phyloP scores from a whole-genome alignment of 106 monocot species.

The Allium cepa region DNA sequence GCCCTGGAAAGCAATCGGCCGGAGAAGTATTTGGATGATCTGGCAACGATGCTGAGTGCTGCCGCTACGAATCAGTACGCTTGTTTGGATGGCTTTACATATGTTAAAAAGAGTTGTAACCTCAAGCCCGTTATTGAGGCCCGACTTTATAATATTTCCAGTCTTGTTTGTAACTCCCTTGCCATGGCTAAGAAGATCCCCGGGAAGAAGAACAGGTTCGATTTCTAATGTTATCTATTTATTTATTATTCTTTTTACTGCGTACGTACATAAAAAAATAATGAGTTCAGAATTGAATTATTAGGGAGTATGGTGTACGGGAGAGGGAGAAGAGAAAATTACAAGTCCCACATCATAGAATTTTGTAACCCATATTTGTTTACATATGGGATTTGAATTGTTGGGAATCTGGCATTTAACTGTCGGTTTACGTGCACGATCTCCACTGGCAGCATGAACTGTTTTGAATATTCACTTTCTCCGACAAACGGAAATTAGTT shows the following conservation, averaged over 20 bases:
- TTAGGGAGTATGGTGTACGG: too few species aligned
- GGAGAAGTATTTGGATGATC: constrained; percentile 14
- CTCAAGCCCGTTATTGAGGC: constrained; percentile 24
- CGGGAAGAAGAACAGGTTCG: background rate
- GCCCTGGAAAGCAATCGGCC: constrained; percentile 19
- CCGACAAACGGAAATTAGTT: too few species aligned
- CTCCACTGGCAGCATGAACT: too few species aligned
- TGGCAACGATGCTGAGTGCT: constrained; percentile 65
- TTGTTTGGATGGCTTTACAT: constrained; percentile 73
- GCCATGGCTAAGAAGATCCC: constrained; percentile 63
- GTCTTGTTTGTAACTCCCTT: constrained; percentile 71
- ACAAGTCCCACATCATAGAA: background rate
- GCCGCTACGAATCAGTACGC: constrained; percentile 84
- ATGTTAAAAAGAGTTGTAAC: constrained; percentile 14
- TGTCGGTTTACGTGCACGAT: too few species aligned
- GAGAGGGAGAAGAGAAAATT: too few species aligned
- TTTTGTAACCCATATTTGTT: background rate
- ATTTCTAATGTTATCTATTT: background rate
- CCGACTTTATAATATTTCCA: constrained; percentile 31
- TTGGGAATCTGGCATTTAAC: too few species aligned
- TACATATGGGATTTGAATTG: background rate
- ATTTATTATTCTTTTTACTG: background rate
- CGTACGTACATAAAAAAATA: background rate
- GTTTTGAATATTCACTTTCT: too few species aligned
- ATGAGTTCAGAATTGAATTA: constrained; percentile 7